Base-by-base conservation (phyloP, 495 filamentous ascomycete genomes). In the Podospora pseudocomata region DNA sequence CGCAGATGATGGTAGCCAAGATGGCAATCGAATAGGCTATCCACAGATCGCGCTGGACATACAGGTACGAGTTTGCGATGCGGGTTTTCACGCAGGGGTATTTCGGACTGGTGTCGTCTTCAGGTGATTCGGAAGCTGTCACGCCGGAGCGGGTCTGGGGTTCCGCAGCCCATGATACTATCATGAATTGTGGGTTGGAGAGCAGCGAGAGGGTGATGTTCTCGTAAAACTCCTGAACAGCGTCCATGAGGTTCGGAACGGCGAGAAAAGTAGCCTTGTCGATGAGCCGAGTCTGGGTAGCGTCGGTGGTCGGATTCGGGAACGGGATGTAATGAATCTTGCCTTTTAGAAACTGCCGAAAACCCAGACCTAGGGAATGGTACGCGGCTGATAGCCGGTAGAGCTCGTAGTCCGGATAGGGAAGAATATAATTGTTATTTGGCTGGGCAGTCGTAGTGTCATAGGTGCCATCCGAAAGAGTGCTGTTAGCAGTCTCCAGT, bases 141-240 rank as follows among this genome's bases (percentile, higher is more conserved):
- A 66, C 30, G 20, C 75, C 74, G 20, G 61, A 62, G 20, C 54
- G 65, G 27, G 67, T 27, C 13, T 11, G 18, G 0, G 68, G 65
- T 4, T 68, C 34, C 20, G 72, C 68, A 13, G 75, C 75, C 75
- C 75, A 77, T 0, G 73, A 19, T 11, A 75, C 72, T 20, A 72
- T 61, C 57, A 76, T 28, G 56, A 77, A 71, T 30, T 70, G 69
- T 49, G 75, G 75, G 66, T 77, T 70, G 49, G 68, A 66, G 23
- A 77, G 68, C 5, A 76, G 65, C 0, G 73, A 75, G 28, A 77
- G 69, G 18, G 71, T 65, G 11, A 77, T 75, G 60, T 76, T 71
- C 2, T 77, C 75, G 65, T 75, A 77, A 15, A 74, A 70, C 2
- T 15, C 16, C 30, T 69, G 67, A 34, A 74, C 62, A 16, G 64